These are phyloP conservation scores for Grammothele lineata DNA, from an alignment of 768 basidiomycete genomes.

Conservation along the genomic window DNA sequence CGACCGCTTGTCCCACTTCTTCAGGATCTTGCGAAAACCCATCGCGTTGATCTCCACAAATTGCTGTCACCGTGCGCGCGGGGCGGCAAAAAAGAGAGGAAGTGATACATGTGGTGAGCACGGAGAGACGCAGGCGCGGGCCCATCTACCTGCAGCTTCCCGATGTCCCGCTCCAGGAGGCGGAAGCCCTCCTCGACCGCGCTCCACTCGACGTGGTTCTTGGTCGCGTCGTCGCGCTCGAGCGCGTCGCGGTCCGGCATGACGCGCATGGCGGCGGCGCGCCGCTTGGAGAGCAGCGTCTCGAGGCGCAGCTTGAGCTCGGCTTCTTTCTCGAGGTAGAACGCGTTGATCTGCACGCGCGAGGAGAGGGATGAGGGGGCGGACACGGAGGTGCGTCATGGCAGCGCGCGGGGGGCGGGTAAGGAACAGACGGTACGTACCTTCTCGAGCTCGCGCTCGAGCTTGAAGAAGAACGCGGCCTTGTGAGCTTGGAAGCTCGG, in stretches of 20 bases:
- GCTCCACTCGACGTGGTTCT: slow-evolving; percentile 84
- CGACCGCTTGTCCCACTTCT: slow-evolving; percentile 98
- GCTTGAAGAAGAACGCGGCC: slow-evolving; percentile 97
- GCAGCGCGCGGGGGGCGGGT: too few species aligned
- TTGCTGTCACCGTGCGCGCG: slow-evolving; percentile 73
- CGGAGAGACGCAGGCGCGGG: slow-evolving; percentile 9
- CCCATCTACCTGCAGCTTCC: slow-evolving; percentile 79
- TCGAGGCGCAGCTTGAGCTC: slow-evolving; percentile 90
- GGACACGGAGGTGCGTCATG: neutral
- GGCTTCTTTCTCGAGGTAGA: slow-evolving; percentile 96
- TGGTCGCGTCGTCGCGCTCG: slow-evolving; percentile 47
- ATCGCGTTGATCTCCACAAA: slow-evolving; percentile 97
- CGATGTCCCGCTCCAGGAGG: slow-evolving; percentile 88
- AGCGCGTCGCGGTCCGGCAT: slow-evolving; percentile 58
- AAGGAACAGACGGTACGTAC: too few species aligned
- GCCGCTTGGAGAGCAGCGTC: slow-evolving; percentile 89
- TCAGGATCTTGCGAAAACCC: slow-evolving; percentile 94
- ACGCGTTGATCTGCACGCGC: slow-evolving; percentile 80
- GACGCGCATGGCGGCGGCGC: slow-evolving; percentile 72
- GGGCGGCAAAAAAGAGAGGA: slow-evolving; percentile 17
- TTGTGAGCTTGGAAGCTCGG: slow-evolving; percentile 92
- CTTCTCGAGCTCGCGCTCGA: slow-evolving; percentile 97
- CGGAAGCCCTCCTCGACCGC: slow-evolving; percentile 96
- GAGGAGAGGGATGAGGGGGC: neutral
- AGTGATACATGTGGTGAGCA: slow-evolving; percentile 9